A percentile compares a stretch with the other conserved stretches of the same genome.
Evolutionary conservation across 495 filamentous ascomycete species (phyloP).

Genomic region (Aspergillus carlsbadensis): DNA sequence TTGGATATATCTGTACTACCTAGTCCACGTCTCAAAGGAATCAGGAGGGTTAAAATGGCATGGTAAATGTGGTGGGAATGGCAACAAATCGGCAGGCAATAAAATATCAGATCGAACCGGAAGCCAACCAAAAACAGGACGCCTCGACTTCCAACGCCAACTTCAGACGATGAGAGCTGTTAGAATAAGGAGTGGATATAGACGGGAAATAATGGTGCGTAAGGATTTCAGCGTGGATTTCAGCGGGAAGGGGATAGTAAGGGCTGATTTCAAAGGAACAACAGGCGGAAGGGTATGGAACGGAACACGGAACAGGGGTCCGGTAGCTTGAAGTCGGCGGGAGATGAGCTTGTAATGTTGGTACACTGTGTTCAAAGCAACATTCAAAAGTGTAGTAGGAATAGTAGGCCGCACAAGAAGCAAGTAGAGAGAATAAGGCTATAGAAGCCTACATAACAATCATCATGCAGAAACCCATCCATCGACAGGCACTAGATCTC

Average conservation of each 20-base stretch:
- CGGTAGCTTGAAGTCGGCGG: constrained; percentile 13
- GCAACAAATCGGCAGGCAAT: constrained; percentile 23
- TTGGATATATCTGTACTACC: constrained; percentile 27
- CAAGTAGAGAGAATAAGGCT: not conserved
- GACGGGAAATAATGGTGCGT: constrained; percentile 23
- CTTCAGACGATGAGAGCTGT: constrained; percentile 38
- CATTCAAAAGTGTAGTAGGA: constrained; percentile 12
- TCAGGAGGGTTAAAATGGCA: constrained; percentile 20
- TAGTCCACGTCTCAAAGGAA: constrained; percentile 19
- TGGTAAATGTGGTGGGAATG: constrained; percentile 20
- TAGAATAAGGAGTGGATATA: constrained; percentile 34
- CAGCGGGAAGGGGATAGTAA: constrained; percentile 20
- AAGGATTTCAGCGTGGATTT: constrained; percentile 20
- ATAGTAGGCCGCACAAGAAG: constrained; percentile 3
- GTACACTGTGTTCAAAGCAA: constrained; percentile 12
- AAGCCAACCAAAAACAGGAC: constrained; percentile 44
- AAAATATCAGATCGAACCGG: constrained; percentile 31
- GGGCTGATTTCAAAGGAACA: constrained; percentile 22
- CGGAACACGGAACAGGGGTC: constrained; percentile 10
- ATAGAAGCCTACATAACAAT: constrained; percentile 7
- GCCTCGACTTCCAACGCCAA: constrained; percentile 50
- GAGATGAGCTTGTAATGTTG: constrained; percentile 17
- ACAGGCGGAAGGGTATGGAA: constrained; percentile 11
- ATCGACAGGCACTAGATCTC: constrained; percentile 7
- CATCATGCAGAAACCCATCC: constrained; percentile 14